Evolutionary conservation across 2,329 filamentous ascomycete genomes (phyloP).

Genomic region (Stemphylium lycopersici): DNA sequence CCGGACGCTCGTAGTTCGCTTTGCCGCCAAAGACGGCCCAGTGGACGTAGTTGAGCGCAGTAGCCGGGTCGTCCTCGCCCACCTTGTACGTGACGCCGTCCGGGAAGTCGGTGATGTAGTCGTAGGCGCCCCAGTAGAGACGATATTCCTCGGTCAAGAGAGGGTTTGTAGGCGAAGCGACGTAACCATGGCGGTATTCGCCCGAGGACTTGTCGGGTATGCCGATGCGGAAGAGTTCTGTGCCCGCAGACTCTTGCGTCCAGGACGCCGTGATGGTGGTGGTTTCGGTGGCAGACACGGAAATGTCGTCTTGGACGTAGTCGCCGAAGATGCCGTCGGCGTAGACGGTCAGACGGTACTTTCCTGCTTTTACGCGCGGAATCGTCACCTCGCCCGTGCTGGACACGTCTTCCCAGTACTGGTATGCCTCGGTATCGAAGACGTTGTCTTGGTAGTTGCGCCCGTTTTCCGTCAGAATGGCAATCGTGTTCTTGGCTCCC

Average conservation of each 20-base stretch:
- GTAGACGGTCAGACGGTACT: conserved; percentile 68
- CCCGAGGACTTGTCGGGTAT: conserved; percentile 66
- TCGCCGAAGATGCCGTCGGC: conserved; percentile 68
- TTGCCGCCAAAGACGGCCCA: conserved; percentile 68
- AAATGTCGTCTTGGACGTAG: conserved; percentile 60
- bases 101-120: conserved; percentile 66
- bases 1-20: conserved; percentile 55
- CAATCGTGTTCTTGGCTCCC: conserved; percentile 59
- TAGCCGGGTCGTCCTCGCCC: conserved; percentile 56
- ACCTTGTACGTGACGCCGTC: conserved; percentile 64
- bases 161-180: conserved; percentile 54
- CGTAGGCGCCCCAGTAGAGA: conserved; percentile 66
- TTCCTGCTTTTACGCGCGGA: conserved; percentile 61
- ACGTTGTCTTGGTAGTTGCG: conserved; percentile 66
- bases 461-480: conserved; percentile 60
- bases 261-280: conserved; percentile 52
- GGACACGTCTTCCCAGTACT: conserved; percentile 64
- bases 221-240: conserved; percentile 67
- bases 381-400: conserved; percentile 59
- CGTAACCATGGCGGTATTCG: conserved; percentile 65
- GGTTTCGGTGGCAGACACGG: conserved; percentile 49
- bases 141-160: conserved; percentile 63
- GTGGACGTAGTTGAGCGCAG: conserved; percentile 66
- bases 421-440: conserved; percentile 60
- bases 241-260: conserved; percentile 62